These are phyloP conservation scores for Colletotrichum eremochloae DNA, from an alignment of 2,329 filamentous ascomycete species.

Conservation along the genomic window DNA sequence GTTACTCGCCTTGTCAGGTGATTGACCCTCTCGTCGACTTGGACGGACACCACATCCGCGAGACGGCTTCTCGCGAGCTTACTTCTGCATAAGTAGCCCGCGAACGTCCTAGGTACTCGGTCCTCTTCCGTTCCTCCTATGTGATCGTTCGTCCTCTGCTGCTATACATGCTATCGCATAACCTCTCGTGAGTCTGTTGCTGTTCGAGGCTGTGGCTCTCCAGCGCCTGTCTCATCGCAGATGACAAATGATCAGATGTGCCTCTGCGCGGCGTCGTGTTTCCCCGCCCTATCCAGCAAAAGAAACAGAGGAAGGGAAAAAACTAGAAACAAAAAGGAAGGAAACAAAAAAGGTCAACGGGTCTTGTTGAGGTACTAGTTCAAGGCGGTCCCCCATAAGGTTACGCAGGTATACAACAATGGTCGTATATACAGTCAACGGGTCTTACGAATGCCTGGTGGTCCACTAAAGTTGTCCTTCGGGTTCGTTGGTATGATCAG, in stretches of 20 bases:
- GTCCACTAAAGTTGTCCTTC: neutral
- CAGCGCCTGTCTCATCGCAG: neutral
- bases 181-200: neutral
- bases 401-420: too few species aligned
- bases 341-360: neutral
- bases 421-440: neutral
- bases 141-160: conserved; percentile 16
- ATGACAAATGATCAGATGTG: neutral
- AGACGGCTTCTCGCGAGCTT: neutral
- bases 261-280: neutral
- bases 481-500: conserved; percentile 15
- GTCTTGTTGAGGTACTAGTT: neutral
- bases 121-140: neutral
- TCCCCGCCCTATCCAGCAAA: neutral
- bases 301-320: neutral
- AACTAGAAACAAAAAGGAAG: too few species aligned
- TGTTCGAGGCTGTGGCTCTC: neutral
- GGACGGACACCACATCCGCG: neutral
- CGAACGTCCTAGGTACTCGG: neutral
- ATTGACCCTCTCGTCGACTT: conserved; percentile 10
- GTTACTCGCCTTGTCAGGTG: conserved; percentile 7
- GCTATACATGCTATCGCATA: neutral
- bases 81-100: neutral
- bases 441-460: neutral
- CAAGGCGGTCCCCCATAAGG: too few species aligned